Evolutionary conservation across 768 basidiomycete species (phyloP).

Genomic region (Wakefieldia striispora): DNA sequence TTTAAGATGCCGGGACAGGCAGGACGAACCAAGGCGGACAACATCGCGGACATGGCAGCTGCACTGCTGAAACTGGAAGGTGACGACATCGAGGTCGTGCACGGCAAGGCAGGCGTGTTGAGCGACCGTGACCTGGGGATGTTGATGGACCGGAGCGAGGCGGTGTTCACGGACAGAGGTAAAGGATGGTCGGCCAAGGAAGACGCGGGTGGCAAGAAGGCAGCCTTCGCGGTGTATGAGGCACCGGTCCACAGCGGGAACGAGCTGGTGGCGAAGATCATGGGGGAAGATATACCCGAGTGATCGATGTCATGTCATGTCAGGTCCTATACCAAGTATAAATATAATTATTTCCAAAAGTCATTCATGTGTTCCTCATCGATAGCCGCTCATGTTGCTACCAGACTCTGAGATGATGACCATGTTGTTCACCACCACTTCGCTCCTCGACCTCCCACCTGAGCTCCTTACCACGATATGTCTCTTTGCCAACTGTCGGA

Average conservation of each 20-base stretch:
- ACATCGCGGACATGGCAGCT: slow-evolving; percentile 78
- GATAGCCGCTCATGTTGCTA: neutral
- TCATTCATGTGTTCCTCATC: neutral
- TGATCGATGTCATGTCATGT: neutral
- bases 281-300: slow-evolving; percentile 43
- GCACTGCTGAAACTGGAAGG: slow-evolving; percentile 77
- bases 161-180: slow-evolving; percentile 68
- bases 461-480: slow-evolving; percentile 16
- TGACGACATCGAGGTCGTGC: slow-evolving; percentile 87
- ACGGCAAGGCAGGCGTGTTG: slow-evolving; percentile 69
- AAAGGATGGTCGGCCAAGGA: slow-evolving; percentile 67
- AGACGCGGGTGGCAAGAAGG: slow-evolving; percentile 32
- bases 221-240: slow-evolving; percentile 78
- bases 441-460: slow-evolving; percentile 12
- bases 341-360: too few species aligned
- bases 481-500: slow-evolving; percentile 5
- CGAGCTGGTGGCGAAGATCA: slow-evolving; percentile 67
- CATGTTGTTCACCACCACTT: neutral
- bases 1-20: slow-evolving; percentile 72
- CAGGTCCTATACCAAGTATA: too few species aligned
- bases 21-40: slow-evolving; percentile 55
- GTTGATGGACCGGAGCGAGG: slow-evolving; percentile 75
- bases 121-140: slow-evolving; percentile 78
- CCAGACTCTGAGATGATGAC: too few species aligned
- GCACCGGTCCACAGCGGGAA: slow-evolving; percentile 61